Evolutionary conservation across 495 filamentous ascomycete species (phyloP), one percentile per base, ranked within the genome.

Genomic region (Penicillium bialowiezense): DNA sequence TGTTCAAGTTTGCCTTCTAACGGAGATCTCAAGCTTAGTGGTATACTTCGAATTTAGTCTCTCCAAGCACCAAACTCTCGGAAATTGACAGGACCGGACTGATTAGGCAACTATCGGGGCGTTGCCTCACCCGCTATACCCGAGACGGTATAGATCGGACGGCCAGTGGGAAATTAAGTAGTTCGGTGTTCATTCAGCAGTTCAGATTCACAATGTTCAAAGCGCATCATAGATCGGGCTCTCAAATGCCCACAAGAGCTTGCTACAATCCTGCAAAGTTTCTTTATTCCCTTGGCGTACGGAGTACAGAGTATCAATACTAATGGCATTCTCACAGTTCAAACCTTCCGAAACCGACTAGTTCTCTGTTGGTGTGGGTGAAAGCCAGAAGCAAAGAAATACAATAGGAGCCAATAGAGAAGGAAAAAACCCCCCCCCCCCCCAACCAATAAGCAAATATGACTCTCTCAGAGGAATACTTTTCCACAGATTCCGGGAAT

Each of bases 51-150:
- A 54, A 32, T 38, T 47, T 53, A 57, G 50, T 29, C 19, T 50
- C 41, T 29, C 44, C 54, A 24, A 52, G 50, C 50, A 50, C 50
- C 50, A 55, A 54, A 55, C 50, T 41, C 53, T 51, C 54, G 57
- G 58, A 58, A 61, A 56, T 61, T 63, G 58, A 56, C 58, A 60
- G 54, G 54, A 58, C 46, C 39, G 48, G 24, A 19, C 26, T 21
- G 14, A 29, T 36, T 29, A 33, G 39, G 47, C 31, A 54, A 43
- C 41, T 46, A 44, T 36, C 35, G 20, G 32, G 39, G 47, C 8
- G 50, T 58, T 41, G 50, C 49, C 50, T 46, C 41, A 23, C 23
- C 41, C 9, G 12, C 54, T 57, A 58, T 20, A 17, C 54, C 48
- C 39, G 33, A 52, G 42, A 14, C 12, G 50, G 57, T 57, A 58